Percentiles rank a stretch among this genome's conserved stretches.
These are phyloP conservation scores for Warburgia ugandensis DNA, from an alignment of 164 flowering plant genomes.

Conservation along the genomic window DNA sequence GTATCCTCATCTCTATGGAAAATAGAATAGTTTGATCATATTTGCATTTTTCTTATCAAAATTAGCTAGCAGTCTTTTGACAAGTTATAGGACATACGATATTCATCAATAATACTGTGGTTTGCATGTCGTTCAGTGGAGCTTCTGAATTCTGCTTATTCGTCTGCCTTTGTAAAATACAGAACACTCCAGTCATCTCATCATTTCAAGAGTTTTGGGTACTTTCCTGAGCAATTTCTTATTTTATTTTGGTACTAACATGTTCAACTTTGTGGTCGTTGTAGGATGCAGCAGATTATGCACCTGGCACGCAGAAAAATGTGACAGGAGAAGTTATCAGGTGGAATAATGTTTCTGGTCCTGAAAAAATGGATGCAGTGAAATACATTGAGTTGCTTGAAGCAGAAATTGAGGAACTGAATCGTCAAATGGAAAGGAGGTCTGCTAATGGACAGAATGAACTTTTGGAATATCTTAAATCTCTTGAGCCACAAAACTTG, in stretches of 20 bases:
- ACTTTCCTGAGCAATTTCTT: background rate
- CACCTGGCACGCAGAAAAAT: constrained; percentile 95
- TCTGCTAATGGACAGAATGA: constrained; percentile 74
- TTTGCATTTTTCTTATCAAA: too few species aligned
- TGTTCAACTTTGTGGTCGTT: constrained; percentile 3
- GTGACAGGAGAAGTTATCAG: constrained; percentile 90
- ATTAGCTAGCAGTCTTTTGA: too few species aligned
- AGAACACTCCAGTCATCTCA: too few species aligned
- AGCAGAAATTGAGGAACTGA: constrained; percentile 91
- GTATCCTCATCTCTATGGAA: too few species aligned
- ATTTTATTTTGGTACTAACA: constrained; percentile 5
- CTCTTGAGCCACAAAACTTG: constrained; percentile 95
- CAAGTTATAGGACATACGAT: too few species aligned
- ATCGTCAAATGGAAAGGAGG: constrained; percentile 67
- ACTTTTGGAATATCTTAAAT: constrained; percentile 76
- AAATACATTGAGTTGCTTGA: constrained; percentile 92
- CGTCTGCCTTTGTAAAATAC: background rate
- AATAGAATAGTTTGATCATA: too few species aligned
- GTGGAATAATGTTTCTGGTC: constrained; percentile 93
- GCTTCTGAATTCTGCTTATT: background rate
- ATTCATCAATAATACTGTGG: too few species aligned
- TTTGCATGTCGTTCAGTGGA: too few species aligned
- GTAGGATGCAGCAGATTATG: constrained; percentile 81
- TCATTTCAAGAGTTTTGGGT: too few species aligned
- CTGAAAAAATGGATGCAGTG: constrained; percentile 81